These are phyloP conservation scores for Cardamine resedifolia DNA, from an alignment of 345 rosid genomes.

Conservation along the genomic window DNA sequence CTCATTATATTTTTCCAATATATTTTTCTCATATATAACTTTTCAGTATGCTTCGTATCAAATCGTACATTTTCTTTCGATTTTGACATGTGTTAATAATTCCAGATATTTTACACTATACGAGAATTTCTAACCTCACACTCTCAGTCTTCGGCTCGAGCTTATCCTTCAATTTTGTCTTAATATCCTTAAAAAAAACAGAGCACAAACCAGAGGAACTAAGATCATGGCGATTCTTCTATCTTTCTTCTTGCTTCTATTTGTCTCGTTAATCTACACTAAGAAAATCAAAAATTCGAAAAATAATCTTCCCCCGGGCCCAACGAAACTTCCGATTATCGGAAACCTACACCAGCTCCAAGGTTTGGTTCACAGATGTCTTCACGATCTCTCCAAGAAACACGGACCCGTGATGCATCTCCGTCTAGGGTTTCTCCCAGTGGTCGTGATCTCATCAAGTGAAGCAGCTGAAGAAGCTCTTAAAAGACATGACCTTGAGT, in stretches of 20 bases:
- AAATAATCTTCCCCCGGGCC: slow-evolving; percentile 16
- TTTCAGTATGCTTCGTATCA: too few relatives aligned
- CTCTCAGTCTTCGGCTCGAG: neutral
- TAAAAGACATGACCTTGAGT: slow-evolving; percentile 35
- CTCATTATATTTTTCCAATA: too few relatives aligned
- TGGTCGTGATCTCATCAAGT: slow-evolving; percentile 30
- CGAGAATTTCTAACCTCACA: neutral
- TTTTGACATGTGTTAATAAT: too few relatives aligned
- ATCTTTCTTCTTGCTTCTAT: slow-evolving; percentile 17
- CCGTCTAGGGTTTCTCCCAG: slow-evolving; percentile 14
- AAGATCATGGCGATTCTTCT: neutral
- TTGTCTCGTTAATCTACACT: neutral
- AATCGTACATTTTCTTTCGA: too few relatives aligned
- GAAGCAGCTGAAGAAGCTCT: slow-evolving; percentile 39
- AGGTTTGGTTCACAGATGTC: slow-evolving; percentile 29
- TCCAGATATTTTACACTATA: neutral
- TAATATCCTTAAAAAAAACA: neutral
- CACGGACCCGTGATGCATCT: slow-evolving; percentile 38
- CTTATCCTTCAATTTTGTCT: neutral
- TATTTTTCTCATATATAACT: too few relatives aligned
- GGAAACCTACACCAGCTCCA: slow-evolving; percentile 28
- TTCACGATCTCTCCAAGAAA: slow-evolving; percentile 31
- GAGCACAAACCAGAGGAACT: neutral
- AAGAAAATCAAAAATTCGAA: neutral
- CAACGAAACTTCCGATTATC: slow-evolving; percentile 17